Evolutionary conservation across 2,329 filamentous ascomycete genomes (phyloP).

Genomic region (Venturiaceae sp.): DNA sequence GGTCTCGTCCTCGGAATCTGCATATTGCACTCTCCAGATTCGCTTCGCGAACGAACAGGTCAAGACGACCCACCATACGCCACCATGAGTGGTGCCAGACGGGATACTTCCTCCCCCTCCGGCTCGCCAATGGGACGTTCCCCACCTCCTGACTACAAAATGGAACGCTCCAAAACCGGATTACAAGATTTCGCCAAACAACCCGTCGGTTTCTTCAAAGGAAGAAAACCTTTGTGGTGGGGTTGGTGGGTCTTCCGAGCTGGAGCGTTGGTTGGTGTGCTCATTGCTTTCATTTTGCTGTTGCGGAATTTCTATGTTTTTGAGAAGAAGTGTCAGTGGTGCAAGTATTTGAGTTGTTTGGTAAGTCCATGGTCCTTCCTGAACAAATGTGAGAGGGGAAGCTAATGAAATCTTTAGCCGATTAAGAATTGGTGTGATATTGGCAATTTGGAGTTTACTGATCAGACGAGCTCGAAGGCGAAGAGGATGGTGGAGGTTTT

Average conservation of each 20-base stretch:
- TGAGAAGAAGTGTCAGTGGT: constrained; percentile 69
- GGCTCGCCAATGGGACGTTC: constrained; percentile 13
- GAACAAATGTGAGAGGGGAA: constrained; percentile 10
- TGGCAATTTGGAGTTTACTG: constrained; percentile 27
- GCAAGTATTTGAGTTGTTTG: constrained; percentile 88
- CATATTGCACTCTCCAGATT: constrained; percentile 78
- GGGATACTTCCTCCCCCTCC: constrained; percentile 10
- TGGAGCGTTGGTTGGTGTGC: constrained; percentile 65
- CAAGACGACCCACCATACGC: constrained; percentile 60
- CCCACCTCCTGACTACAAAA: neutral
- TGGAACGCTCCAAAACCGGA: constrained; percentile 9
- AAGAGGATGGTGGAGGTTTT: neutral
- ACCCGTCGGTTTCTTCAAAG: constrained; percentile 73
- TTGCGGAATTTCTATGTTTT: constrained; percentile 86
- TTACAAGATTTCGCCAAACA: constrained; percentile 36
- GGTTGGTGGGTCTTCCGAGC: constrained; percentile 87
- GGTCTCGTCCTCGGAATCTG: constrained; percentile 80
- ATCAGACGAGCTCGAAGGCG: neutral
- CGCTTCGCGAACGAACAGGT: constrained; percentile 64
- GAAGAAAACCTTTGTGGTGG: constrained; percentile 92
- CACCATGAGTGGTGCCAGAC: constrained; percentile 36
- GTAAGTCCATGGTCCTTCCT: constrained; percentile 47
- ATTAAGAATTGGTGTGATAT: constrained; percentile 45
- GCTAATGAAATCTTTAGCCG: constrained; percentile 31
- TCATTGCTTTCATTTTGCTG: constrained; percentile 78